Conservation (phyloP, 139 green algal genomes). For the Coelastrella sp. region DNA sequence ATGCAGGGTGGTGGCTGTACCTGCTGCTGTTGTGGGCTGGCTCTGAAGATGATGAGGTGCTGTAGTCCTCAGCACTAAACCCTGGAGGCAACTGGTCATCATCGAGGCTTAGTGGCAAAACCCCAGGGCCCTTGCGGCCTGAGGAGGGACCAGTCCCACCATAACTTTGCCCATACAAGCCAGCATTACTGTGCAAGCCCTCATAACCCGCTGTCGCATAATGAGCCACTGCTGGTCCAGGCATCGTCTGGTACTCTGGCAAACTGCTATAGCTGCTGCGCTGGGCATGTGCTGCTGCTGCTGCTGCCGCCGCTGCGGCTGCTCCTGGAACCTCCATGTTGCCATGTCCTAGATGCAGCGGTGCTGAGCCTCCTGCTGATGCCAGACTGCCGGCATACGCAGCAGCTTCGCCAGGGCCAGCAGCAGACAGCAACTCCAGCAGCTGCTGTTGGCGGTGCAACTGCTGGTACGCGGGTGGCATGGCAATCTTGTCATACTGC, state of each 20-base stretch:
- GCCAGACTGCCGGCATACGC: neutral
- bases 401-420: slow-evolving; percentile 8
- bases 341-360: neutral
- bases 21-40: neutral
- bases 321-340: neutral
- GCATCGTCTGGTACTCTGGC: neutral
- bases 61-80: slow-evolving; percentile 34
- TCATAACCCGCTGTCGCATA: neutral
- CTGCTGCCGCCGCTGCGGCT: neutral
- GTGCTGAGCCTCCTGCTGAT: slow-evolving; percentile 7
- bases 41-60: neutral
- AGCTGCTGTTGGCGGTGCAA: slow-evolving; percentile 42
- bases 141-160: neutral
- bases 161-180: neutral
- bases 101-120: slow-evolving; percentile 17
- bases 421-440: slow-evolving; percentile 40
- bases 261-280: slow-evolving; percentile 39
- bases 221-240: neutral
- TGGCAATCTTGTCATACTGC: neutral
- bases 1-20: neutral
- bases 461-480: neutral
- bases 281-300: neutral
- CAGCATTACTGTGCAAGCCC: neutral
- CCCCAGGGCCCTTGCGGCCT: neutral
- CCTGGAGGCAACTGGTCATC: slow-evolving; percentile 38